phyloP scores from a whole-genome alignment of 768 basidiomycete genomes.

The Crepidotus variabilis region DNA sequence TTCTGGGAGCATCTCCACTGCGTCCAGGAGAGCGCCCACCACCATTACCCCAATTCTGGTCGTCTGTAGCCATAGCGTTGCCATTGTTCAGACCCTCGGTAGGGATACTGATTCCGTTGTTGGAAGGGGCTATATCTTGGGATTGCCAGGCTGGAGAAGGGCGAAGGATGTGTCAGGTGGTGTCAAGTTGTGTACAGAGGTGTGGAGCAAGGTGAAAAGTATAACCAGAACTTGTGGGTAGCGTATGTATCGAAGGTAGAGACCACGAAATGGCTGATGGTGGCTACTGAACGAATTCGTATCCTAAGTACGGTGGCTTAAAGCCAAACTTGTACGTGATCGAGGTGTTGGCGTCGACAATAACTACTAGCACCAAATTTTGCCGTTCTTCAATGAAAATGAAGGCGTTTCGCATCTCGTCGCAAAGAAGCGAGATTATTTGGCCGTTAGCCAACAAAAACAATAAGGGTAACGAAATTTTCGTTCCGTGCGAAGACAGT shows the following conservation, averaged over 20 bases:
- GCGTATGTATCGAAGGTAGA: neutral
- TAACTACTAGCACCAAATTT: neutral
- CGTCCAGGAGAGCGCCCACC: conserved; percentile 43
- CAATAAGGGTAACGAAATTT: neutral
- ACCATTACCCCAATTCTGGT: conserved; percentile 47
- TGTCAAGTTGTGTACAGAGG: conserved; percentile 32
- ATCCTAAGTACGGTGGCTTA: neutral
- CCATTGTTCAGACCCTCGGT: conserved; percentile 42
- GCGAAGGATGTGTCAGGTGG: conserved; percentile 33
- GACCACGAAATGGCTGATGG: neutral
- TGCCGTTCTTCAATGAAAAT: neutral
- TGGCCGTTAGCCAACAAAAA: neutral
- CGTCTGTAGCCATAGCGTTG: conserved; percentile 47
- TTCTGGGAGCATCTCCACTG: conserved; percentile 48
- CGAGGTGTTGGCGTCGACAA: neutral
- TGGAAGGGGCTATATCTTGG: conserved; percentile 73
- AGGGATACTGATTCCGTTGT: conserved; percentile 68
- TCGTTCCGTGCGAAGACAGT: neutral
- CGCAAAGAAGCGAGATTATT: neutral
- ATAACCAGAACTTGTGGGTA: neutral
- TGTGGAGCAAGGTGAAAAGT: conserved; percentile 29
- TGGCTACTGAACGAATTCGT: neutral
- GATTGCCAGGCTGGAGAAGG: conserved; percentile 73
- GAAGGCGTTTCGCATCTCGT: neutral
- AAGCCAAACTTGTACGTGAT: neutral